These are phyloP conservation scores for Fusarium stilboides DNA, from an alignment of 2,329 filamentous ascomycete genomes.

Conservation along the genomic window DNA sequence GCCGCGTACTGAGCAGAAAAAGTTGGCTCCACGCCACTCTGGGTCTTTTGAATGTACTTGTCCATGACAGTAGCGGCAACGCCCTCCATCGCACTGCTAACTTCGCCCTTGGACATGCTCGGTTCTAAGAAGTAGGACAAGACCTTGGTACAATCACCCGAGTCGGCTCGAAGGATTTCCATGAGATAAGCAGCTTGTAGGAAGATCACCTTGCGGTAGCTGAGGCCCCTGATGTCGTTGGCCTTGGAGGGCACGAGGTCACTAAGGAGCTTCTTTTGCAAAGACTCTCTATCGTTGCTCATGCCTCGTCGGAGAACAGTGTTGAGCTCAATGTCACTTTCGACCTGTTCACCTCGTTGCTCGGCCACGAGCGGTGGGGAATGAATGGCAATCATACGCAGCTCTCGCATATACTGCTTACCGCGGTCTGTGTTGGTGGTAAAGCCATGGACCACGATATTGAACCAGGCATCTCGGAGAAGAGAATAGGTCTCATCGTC, in stretches of 20 bases:
- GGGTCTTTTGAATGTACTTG: conserved; percentile 82
- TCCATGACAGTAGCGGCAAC: conserved; percentile 79
- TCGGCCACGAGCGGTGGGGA: conserved; percentile 91
- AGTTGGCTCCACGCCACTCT: conserved; percentile 78
- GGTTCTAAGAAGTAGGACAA: conserved; percentile 96
- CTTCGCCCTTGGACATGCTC: conserved; percentile 77
- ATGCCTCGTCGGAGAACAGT: conserved; percentile 91
- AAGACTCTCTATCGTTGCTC: conserved; percentile 80
- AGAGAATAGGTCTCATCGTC: conserved; percentile 81
- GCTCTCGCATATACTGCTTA: conserved; percentile 80
- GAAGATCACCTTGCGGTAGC: conserved; percentile 93
- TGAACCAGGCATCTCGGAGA: conserved; percentile 96
- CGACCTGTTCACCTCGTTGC: conserved; percentile 88
- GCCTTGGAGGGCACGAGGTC: conserved; percentile 83
- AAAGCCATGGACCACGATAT: conserved; percentile 95
- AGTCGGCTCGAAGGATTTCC: conserved; percentile 87
- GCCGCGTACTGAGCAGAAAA: conserved; percentile 96
- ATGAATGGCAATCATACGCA: conserved; percentile 87
- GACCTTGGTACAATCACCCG: conserved; percentile 91
- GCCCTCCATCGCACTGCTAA: conserved; percentile 76
- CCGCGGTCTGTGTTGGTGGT: conserved; percentile 80
- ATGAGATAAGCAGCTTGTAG: conserved; percentile 91
- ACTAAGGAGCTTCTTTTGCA: conserved; percentile 85
- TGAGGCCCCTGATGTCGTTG: conserved; percentile 83
- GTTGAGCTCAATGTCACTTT: conserved; percentile 97